A percentile compares a stretch with the other conserved stretches of the same genome.
phyloP scores from a whole-genome alignment of 192 early-diverging fungal genomes.

The Rhizophagus prolifer region DNA sequence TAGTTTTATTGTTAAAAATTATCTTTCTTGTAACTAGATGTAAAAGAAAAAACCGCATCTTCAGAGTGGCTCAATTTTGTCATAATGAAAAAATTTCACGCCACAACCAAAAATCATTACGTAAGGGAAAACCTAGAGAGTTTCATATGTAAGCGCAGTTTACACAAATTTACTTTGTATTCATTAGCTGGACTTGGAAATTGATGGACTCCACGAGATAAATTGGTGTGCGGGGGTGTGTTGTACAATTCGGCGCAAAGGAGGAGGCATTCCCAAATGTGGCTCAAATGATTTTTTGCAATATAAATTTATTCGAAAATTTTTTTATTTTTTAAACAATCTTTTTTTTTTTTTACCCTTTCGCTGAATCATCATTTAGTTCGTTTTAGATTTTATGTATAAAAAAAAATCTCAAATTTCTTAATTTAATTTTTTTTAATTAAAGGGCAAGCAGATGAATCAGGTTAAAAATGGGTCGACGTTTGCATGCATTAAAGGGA shows the following conservation, averaged over 20 bases:
- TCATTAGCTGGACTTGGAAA: not conserved
- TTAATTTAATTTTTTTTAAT: not conserved
- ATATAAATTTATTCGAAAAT: not conserved
- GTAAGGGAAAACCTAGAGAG: too few species aligned
- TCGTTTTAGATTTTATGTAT: not conserved
- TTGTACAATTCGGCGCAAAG: slow-evolving; percentile 14
- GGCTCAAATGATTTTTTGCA: not conserved
- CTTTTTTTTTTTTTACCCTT: not conserved
- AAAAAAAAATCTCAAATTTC: not conserved
- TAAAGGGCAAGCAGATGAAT: not conserved
- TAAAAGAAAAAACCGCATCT: too few species aligned
- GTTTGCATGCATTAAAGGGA: slow-evolving; percentile 7
- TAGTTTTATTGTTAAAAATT: too few species aligned
- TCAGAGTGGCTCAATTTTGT: too few species aligned
- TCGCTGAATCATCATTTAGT: not conserved
- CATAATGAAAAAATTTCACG: too few species aligned
- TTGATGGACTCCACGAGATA: not conserved
- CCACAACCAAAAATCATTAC: too few species aligned
- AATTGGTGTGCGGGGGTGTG: not conserved
- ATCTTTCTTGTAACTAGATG: too few species aligned
- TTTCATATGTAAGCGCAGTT: not conserved
- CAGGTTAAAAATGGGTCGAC: slow-evolving; percentile 4
- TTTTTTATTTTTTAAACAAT: not conserved
- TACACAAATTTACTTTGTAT: not conserved
- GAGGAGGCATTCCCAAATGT: slow-evolving; percentile 5